Evolutionary conservation across 768 basidiomycete genomes (phyloP).

Genomic region (Tricholoma hemisulphureum): DNA sequence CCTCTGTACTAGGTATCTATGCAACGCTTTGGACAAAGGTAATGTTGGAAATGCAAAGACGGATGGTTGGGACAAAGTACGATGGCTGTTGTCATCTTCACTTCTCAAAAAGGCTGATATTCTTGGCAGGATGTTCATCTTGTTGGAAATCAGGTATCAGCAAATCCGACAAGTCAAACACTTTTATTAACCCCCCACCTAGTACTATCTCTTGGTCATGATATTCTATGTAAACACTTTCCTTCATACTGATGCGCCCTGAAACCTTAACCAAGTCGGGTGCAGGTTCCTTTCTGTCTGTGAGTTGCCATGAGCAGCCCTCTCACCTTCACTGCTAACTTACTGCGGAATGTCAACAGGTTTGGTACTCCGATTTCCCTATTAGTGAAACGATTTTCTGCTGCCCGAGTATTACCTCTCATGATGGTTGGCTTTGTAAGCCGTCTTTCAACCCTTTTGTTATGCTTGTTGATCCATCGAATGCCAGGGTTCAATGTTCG

Average conservation of each 20-base stretch:
- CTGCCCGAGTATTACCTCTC: slow-evolving; percentile 44
- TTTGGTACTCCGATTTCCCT: slow-evolving; percentile 51
- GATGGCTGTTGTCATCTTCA: not conserved
- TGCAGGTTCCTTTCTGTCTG: slow-evolving; percentile 46
- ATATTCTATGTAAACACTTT: slow-evolving; percentile 44
- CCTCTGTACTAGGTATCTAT: slow-evolving; percentile 42
- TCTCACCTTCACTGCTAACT: not conserved
- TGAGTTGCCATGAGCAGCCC: slow-evolving; percentile 19
- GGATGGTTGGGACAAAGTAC: slow-evolving; percentile 47
- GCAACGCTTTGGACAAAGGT: slow-evolving; percentile 49
- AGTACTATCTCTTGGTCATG: slow-evolving; percentile 52
- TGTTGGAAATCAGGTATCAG: slow-evolving; percentile 42
- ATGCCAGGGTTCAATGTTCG: slow-evolving; percentile 41
- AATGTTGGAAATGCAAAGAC: slow-evolving; percentile 55
- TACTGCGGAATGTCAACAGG: slow-evolving; percentile 18
- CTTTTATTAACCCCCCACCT: not conserved
- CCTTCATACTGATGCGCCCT: not conserved
- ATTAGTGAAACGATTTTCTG: slow-evolving; percentile 47
- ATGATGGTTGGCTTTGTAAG: slow-evolving; percentile 53
- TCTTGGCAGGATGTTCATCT: slow-evolving; percentile 39
- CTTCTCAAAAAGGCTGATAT: not conserved
- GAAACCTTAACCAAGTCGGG: not conserved
- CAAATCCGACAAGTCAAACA: not conserved
- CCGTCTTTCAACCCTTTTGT: slow-evolving; percentile 1
- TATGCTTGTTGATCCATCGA: not conserved